Percentiles rank a stretch among this genome's conserved stretches.
Evolutionary conservation across 169 alveolate species (phyloP).

Genomic region (Babesia ovis): DNA sequence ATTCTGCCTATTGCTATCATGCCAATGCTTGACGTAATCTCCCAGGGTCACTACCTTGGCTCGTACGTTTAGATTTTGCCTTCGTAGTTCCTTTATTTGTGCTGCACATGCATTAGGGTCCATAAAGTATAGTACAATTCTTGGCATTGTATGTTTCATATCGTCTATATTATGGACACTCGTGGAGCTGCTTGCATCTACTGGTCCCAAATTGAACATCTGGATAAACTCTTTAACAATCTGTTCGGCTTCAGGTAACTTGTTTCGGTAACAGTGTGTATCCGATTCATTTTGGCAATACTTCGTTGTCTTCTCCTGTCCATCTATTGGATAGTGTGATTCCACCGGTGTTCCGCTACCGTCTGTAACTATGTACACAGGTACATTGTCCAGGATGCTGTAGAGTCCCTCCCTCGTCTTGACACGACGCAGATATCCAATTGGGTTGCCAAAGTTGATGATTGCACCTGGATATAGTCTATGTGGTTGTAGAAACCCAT

Average conservation of each 20-base stretch:
- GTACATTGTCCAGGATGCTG: conserved; percentile 7
- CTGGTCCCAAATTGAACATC: background rate
- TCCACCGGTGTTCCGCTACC: conserved; percentile 14
- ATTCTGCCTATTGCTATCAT: background rate
- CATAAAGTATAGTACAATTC: conserved; percentile 26
- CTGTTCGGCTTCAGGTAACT: background rate
- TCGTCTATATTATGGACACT: background rate
- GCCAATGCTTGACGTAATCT: conserved; percentile 7
- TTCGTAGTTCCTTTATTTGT: conserved; percentile 42
- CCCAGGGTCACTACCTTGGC: conserved; percentile 13
- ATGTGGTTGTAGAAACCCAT: too few species aligned
- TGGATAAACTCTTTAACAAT: conserved; percentile 1
- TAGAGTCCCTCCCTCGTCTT: background rate
- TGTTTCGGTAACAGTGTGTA: background rate
- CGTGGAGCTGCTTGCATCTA: background rate
- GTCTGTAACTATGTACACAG: conserved; percentile 14
- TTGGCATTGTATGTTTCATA: conserved; percentile 11
- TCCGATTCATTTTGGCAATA: too few species aligned
- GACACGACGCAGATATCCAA: background rate
- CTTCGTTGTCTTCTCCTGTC: background rate
- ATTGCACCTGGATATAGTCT: background rate
- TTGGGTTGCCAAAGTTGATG: background rate
- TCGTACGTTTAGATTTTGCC: conserved; percentile 41
- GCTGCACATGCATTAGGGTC: conserved; percentile 64
- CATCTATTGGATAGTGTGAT: conserved; percentile 33